Base-by-base conservation (phyloP, 306 rosid genomes). In the Pyrus betulifolia region DNA sequence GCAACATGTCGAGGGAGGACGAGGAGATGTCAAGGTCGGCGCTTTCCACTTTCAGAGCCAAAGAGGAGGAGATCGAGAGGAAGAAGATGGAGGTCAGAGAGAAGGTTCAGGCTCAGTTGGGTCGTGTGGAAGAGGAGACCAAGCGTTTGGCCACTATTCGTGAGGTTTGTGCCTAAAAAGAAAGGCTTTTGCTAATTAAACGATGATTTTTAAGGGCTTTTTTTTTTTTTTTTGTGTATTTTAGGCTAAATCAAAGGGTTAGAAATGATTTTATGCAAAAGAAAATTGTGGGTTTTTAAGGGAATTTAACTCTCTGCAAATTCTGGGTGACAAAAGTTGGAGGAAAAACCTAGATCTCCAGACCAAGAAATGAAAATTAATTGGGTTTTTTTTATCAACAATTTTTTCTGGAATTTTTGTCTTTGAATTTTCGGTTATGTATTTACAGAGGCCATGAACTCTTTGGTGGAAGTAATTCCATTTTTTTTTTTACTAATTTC, bases 1-100 rank as follows among this genome's bases (percentile, higher is more conserved):
- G 98, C 84, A 91, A 90, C 44, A 77, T 95, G 63, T 95, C 97
- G 0, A 90, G 88, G 83, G 98, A 94, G 82, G 98, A 94, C 77
- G 98, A 94, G 71, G 97, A 94, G 86, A 90, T 94, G 96, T 94
- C 98, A 0, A 83, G 88, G 89, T 90, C 98, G 18, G 97, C 98
- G 49, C 97, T 94, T 3, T 89, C 97, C n/a, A 87, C 89, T 17
- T 94, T 94, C 88, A 73, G 90, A 52, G 98, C 97, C 63, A 94
- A 94, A 30, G 98, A 94, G 79, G 98, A 94, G 73, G 98, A 94
- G 87, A 94, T 94, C 82, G 98, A 94, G 79, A 83, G 85, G 91
- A 94, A 87, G 95, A 91, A 91, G 86, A 75, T 94, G 95, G 98
- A 94, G 85, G 97, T 94, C 5, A 75, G 97, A 65, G 98, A 94